Evolutionary conservation across 2,329 filamentous ascomycete genomes (phyloP), one percentile per base, ranked within the genome.

Genomic region (Scolecobasidium constrictum): DNA sequence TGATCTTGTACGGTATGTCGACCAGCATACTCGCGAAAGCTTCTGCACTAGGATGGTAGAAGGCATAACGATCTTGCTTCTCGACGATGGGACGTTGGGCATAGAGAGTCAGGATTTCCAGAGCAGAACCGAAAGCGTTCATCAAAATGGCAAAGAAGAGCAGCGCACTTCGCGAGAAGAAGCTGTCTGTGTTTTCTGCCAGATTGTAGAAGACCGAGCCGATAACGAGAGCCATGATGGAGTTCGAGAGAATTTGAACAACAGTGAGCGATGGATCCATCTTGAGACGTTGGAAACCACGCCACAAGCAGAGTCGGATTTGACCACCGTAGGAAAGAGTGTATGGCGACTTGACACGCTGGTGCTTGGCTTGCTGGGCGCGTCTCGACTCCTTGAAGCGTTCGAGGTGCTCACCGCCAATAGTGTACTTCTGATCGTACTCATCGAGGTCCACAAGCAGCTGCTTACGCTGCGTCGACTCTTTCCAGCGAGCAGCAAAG

Each of bases 81-180:
- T 94, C 86, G 47, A 95, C 86, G 53, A 94, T 94, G 1, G 84
- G 83, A 28, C 88, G 81, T 73, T 94, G 87, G 2, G 84, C 77
- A 57, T 92, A 95, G 4, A 94, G 72, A 0, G 84, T 87, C 23
- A 92, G 63, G 56, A 94, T 92, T 70, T 92, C 86, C 31, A 92
- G 72, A 44, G 83, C 82, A 57, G 78, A 83, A 48, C 80, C 73
- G 55, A 93, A 92, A 37, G 85, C 86, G 60, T 92, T 93, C 67
- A 92, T 79, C 47, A 94, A 68, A 54, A 87, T 79, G 51, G 85
- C 84, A 56, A 94, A 92, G 75, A 94, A 94, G 41, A 94, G 68
- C 18, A 94, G 70, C 35, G 83, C 80, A 49, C 83, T 84, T 47
- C 86, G 78, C 53, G 77, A 73, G 66, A 80, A 93, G 68, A 94